These are phyloP conservation scores for Debaryomyces sp. DNA, from an alignment of 1,139 yeast genomes.

Conservation along the genomic window DNA sequence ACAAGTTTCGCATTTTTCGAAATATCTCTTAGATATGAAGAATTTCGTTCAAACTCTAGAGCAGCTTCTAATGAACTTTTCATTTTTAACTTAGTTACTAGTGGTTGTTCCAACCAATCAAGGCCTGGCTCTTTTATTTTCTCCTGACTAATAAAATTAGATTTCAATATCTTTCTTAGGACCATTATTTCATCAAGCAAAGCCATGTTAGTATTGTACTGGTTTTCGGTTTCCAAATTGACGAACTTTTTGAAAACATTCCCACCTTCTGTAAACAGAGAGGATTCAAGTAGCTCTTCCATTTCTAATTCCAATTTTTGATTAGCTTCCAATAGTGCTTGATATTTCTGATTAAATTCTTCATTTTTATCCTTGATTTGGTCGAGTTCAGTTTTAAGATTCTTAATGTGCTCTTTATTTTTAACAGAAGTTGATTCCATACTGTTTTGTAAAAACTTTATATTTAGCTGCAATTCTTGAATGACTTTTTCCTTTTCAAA, in stretches of 20 bases:
- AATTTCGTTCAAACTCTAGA: constrained; percentile 11
- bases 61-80: background rate
- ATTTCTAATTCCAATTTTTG: constrained; percentile 22
- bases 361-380: constrained; percentile 24
- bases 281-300: constrained; percentile 18
- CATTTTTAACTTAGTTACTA: background rate
- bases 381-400: constrained; percentile 25
- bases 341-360: constrained; percentile 16
- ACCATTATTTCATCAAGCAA: constrained; percentile 41
- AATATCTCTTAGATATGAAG: constrained; percentile 19
- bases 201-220: constrained; percentile 29
- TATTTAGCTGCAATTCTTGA: constrained; percentile 41
- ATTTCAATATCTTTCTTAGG: constrained; percentile 24
- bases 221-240: constrained; percentile 35
- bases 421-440: constrained; percentile 37
- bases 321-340: constrained; percentile 21
- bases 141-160: constrained; percentile 1
- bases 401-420: constrained; percentile 27
- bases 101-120: constrained; percentile 23
- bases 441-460: constrained; percentile 44
- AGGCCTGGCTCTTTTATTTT: constrained; percentile 12
- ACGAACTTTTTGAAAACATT: constrained; percentile 22
- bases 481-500: constrained; percentile 37
- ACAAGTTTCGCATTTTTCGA: constrained; percentile 15
- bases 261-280: constrained; percentile 18